Percentiles rank a stretch among this genome's conserved stretches.
Evolutionary conservation across 129 eudicot species (phyloP).

Genomic region (Tanacetum coccineum): DNA sequence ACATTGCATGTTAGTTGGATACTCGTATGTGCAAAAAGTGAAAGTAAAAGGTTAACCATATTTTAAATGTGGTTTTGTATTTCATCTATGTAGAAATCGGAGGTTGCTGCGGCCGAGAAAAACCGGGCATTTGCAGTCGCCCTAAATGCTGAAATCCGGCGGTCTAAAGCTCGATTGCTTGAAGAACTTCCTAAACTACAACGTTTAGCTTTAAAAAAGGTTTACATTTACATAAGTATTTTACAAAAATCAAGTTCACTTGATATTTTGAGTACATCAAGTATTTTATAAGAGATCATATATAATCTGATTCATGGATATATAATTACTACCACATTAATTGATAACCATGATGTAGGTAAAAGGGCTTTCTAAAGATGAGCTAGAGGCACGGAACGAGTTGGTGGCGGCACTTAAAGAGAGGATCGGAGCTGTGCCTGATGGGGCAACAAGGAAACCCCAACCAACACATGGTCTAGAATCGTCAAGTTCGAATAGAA

Average conservation of each 20-base stretch:
- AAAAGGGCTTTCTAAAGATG: slow-evolving; percentile 28
- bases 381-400: slow-evolving; percentile 46
- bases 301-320: no score
- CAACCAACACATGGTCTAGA: not conserved
- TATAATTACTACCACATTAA: no score
- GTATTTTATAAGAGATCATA: no score
- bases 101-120: slow-evolving; percentile 37
- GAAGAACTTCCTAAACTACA: slow-evolving; percentile 19
- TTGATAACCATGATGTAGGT: not conserved
- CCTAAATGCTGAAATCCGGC: slow-evolving; percentile 44
- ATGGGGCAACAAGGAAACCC: slow-evolving; percentile 3
- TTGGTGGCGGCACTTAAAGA: slow-evolving; percentile 39
- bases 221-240: no score
- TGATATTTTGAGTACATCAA: no score
- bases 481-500: not conserved
- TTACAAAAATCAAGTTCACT: no score
- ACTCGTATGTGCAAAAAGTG: no score
- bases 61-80: not conserved
- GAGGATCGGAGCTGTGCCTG: slow-evolving; percentile 27
- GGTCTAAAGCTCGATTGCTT: slow-evolving; percentile 46
- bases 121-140: slow-evolving; percentile 51
- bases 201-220: no score
- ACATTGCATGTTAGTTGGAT: no score
- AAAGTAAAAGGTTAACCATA: no score
- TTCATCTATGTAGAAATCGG: slow-evolving; percentile 36